phyloP scores from a whole-genome alignment of 345 rosid species.

The Lepidium africanum region DNA sequence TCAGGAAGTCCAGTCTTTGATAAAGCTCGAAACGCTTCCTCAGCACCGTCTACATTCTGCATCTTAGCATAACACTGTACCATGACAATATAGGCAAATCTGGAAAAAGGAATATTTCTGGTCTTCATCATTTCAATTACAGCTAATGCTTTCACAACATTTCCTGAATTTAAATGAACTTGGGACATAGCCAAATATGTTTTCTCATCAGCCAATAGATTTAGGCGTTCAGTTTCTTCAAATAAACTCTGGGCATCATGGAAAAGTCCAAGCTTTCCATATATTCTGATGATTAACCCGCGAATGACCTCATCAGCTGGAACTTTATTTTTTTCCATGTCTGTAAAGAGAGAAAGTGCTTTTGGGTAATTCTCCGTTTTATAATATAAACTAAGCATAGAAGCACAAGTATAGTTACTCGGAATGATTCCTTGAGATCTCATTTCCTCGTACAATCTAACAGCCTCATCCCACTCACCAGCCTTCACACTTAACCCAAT shows the following conservation, averaged over 20 bases:
- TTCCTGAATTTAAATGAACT: slow-evolving; percentile 62
- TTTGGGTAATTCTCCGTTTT: slow-evolving; percentile 63
- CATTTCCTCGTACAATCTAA: slow-evolving; percentile 63
- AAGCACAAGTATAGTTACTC: slow-evolving; percentile 87
- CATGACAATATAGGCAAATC: slow-evolving; percentile 74
- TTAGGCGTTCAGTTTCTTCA: slow-evolving; percentile 50
- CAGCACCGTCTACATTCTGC: slow-evolving; percentile 62
- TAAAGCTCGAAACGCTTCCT: slow-evolving; percentile 59
- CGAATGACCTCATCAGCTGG: slow-evolving; percentile 80
- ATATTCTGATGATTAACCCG: slow-evolving; percentile 82
- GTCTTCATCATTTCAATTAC: slow-evolving; percentile 62
- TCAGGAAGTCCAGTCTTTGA: slow-evolving; percentile 68
- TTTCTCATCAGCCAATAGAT: slow-evolving; percentile 68
- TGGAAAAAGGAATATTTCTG: slow-evolving; percentile 56
- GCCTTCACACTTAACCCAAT: slow-evolving; percentile 47
- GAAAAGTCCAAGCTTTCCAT: slow-evolving; percentile 79
- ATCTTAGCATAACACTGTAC: slow-evolving; percentile 66
- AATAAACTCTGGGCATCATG: slow-evolving; percentile 70
- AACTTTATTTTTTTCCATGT: slow-evolving; percentile 62
- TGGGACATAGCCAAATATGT: slow-evolving; percentile 92
- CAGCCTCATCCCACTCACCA: slow-evolving; percentile 53
- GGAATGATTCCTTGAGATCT: slow-evolving; percentile 58
- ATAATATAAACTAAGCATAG: slow-evolving; percentile 76
- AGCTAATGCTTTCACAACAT: slow-evolving; percentile 55
- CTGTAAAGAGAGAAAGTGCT: slow-evolving; percentile 79